Conservation (phyloP, 1,139 yeast genomes). For the Zygotorulaspora mrakii region DNA sequence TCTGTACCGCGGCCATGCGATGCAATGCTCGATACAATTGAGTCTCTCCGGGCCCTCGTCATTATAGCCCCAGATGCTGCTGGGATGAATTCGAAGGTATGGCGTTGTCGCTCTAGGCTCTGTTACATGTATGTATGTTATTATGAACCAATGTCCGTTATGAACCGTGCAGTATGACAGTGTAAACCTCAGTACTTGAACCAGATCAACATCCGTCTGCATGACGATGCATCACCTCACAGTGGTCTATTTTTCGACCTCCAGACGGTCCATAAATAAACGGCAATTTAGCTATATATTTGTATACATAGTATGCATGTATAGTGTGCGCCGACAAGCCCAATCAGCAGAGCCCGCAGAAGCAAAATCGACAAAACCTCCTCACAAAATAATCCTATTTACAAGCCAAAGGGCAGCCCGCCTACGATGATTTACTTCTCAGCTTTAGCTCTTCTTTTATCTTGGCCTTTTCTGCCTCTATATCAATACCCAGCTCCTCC, state of each 20-base stretch:
- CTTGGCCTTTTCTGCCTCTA: conserved; percentile 41
- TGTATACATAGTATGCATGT: neutral
- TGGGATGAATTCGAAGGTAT: neutral
- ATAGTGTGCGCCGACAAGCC: too few relatives aligned
- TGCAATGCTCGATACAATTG: conserved; percentile 32
- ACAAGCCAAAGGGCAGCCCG: neutral
- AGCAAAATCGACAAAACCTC: too few relatives aligned
- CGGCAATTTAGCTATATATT: too few relatives aligned
- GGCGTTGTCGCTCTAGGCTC: too few relatives aligned
- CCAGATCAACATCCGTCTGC: too few relatives aligned
- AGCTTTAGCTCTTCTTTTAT: conserved; percentile 28
- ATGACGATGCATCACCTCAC: too few relatives aligned
- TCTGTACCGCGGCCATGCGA: conserved; percentile 18
- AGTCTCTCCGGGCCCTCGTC: conserved; percentile 28
- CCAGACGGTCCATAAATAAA: conserved; percentile 3
- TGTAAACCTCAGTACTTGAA: too few relatives aligned
- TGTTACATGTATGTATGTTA: too few relatives aligned
- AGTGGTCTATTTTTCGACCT: too few relatives aligned
- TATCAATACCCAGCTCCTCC: conserved; percentile 60
- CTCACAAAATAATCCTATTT: neutral
- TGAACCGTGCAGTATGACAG: too few relatives aligned
- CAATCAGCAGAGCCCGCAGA: neutral
- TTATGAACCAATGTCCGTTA: too few relatives aligned
- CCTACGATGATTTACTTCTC: conserved; percentile 6
- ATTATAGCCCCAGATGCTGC: conserved; percentile 9